Base-by-base conservation (phyloP, 163 green algal species). In the Chloroidium sp. region DNA sequence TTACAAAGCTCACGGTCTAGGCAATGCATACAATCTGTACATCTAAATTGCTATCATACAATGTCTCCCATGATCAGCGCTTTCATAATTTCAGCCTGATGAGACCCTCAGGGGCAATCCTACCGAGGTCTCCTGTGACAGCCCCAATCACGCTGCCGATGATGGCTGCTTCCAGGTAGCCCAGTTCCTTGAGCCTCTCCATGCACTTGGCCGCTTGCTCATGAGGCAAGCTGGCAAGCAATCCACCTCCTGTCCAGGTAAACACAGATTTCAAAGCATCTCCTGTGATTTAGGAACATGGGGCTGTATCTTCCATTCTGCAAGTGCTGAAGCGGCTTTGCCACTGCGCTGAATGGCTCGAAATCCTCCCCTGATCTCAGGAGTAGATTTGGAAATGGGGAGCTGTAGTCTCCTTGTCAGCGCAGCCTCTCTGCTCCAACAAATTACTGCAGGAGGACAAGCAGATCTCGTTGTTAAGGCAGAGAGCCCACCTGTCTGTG, bases 401-500 rank as follows among this genome's bases (percentile, higher is more conserved):
- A 36, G 36, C 36, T 36, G 36, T 36, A 36, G 36, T 36, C 36
- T 36, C 36, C 36, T 36, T 72, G 69, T 76, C 10, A 57, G 69
- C 36, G 69, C 69, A 76, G 12, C 58, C 69, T 76, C 6, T 76
- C 8, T n/a, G 10, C 69, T 76, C 10, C 6, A 6, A 72, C 6
- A 72, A 10, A 72, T 72, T 72, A 72, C 6, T 6, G 67, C 67
- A 72, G 6, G 10, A 72, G 6, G 67, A n/a, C 67, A 6, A 72
- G 67, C 67, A 10, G 6, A 72, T n/a, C 36, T 36, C 36, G 36
- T 36, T 72, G 67, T 59, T 4, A 14, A 13, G 59, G 69, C 69
- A 6, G 10, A 57, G 6, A 59, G 10, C 14, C 3, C 91, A 69
- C 88, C 90, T 78, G 93, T 97, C 83, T 97, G 93, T 1, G 93